Conservation (phyloP, 495 filamentous ascomycete species). For the Penicillium robsamsonii region DNA sequence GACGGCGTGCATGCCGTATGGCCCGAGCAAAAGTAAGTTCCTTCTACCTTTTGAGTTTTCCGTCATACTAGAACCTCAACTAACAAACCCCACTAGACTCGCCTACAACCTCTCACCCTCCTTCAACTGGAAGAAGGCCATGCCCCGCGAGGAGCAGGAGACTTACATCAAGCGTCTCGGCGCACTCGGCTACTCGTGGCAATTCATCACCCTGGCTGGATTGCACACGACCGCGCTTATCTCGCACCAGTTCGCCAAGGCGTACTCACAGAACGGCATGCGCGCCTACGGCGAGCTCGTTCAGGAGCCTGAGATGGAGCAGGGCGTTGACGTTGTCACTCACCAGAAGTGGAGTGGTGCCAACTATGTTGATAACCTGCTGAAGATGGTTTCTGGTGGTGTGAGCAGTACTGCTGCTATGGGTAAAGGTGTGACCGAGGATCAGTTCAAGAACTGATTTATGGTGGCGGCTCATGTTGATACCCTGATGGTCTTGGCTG, state of each 20-base stretch:
- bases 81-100: constrained; percentile 51
- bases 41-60: background rate
- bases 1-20: constrained; percentile 89
- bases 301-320: constrained; percentile 95
- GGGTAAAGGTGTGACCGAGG: constrained; percentile 97
- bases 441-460: constrained; percentile 70
- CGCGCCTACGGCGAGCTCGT: constrained; percentile 94
- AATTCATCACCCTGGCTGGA: constrained; percentile 99
- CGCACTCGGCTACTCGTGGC: constrained; percentile 93
- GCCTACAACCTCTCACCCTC: constrained; percentile 97
- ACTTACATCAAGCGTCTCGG: constrained; percentile 93
- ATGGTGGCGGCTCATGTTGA: constrained; percentile 4
- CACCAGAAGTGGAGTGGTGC: constrained; percentile 99
- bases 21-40: constrained; percentile 91
- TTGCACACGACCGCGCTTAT: constrained; percentile 94
- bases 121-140: constrained; percentile 99
- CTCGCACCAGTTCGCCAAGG: constrained; percentile 80
- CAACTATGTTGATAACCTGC: constrained; percentile 86
- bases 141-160: constrained; percentile 89
- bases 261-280: constrained; percentile 82
- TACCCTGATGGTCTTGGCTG: constrained; percentile 13
- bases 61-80: constrained; percentile 2
- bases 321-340: constrained; percentile 87
- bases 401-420: constrained; percentile 89
- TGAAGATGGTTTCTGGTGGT: constrained; percentile 97